phyloP scores from a whole-genome alignment of 2,329 filamentous ascomycete species.

The Cladorrhinum sp. region DNA sequence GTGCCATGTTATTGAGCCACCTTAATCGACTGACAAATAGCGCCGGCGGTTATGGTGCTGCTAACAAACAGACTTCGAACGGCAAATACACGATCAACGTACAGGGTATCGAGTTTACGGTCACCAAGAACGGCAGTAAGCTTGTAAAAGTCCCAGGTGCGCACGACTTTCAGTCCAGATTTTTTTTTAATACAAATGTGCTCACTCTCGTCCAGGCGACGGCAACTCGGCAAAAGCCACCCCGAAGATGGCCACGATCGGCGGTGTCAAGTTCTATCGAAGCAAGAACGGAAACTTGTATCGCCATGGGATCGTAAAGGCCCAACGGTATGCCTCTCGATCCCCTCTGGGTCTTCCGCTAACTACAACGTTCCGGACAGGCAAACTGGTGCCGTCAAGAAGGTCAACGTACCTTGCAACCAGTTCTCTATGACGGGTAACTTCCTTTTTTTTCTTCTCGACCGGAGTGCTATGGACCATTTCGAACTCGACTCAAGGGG shows the following conservation, averaged over 20 bases:
- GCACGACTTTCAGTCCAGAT: conserved; percentile 29
- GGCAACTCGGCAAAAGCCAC: conserved; percentile 62
- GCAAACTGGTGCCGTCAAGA: conserved; percentile 56
- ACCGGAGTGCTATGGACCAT: conserved; percentile 21
- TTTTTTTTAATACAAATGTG: conserved; percentile 25
- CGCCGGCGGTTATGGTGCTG: conserved; percentile 19
- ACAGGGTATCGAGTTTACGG: conserved; percentile 69
- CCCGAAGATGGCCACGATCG: conserved; percentile 69
- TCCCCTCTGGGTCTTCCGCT: conserved; percentile 34
- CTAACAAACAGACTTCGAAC: conserved; percentile 34
- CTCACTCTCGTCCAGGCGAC: conserved; percentile 46
- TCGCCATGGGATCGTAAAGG: conserved; percentile 70
- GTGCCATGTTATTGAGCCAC: conserved; percentile 51
- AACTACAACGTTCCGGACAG: conserved; percentile 38
- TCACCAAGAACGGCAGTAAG: conserved; percentile 78
- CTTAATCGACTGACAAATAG: conserved; percentile 37
- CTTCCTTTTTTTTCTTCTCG: conserved; percentile 42
- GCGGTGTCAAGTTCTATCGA: conserved; percentile 77
- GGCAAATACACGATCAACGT: conserved; percentile 61
- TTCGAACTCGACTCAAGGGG: not conserved
- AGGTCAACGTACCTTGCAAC: conserved; percentile 72
- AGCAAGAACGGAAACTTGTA: conserved; percentile 88
- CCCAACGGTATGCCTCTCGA: conserved; percentile 63
- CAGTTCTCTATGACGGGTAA: conserved; percentile 68
- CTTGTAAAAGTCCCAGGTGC: conserved; percentile 71